Percentiles rank a stretch among this genome's conserved stretches.
phyloP scores from a whole-genome alignment of 306 rosid species.

The Carpinus fangiana region DNA sequence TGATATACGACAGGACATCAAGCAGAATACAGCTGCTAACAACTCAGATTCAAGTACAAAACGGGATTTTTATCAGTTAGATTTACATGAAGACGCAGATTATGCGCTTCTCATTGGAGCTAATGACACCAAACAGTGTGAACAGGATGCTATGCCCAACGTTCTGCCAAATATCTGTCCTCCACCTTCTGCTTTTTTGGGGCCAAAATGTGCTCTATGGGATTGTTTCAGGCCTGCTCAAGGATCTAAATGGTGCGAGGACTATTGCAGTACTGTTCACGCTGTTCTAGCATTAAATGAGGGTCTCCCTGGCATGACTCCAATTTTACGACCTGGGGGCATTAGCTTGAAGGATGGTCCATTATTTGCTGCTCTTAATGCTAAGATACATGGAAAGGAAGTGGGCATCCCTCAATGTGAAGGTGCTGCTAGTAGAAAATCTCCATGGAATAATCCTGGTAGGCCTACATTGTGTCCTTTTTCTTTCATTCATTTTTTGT shows the following conservation, averaged over 20 bases:
- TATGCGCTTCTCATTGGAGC: slow-evolving; percentile 29
- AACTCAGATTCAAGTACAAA: slow-evolving; percentile 28
- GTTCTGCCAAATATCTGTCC: slow-evolving; percentile 76
- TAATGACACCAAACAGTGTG: slow-evolving; percentile 30
- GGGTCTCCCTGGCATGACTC: slow-evolving; percentile 84
- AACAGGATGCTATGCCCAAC: slow-evolving; percentile 52
- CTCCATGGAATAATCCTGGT: slow-evolving; percentile 98
- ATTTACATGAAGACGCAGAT: slow-evolving; percentile 40
- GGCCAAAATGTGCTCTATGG: slow-evolving; percentile 95
- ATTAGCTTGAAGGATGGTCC: slow-evolving; percentile 82
- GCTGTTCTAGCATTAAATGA: slow-evolving; percentile 73
- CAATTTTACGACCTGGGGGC: slow-evolving; percentile 88
- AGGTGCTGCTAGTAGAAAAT: slow-evolving; percentile 91
- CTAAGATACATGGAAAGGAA: slow-evolving; percentile 77
- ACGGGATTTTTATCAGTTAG: slow-evolving; percentile 22
- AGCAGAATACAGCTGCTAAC: slow-evolving; percentile 22
- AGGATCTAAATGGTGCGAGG: slow-evolving; percentile 65
- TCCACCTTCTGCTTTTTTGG: slow-evolving; percentile 87
- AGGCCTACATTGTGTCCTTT: slow-evolving; percentile 19
- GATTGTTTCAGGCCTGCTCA: slow-evolving; percentile 96
- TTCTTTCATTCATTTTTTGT: slow-evolving; percentile 7
- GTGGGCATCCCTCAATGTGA: slow-evolving; percentile 89
- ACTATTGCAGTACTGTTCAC: slow-evolving; percentile 80
- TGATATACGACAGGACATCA: slow-evolving; percentile 28
- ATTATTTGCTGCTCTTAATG: slow-evolving; percentile 76